Evolutionary conservation across 257 asterid species (phyloP).

Genomic region (Penstemon newberryi): DNA sequence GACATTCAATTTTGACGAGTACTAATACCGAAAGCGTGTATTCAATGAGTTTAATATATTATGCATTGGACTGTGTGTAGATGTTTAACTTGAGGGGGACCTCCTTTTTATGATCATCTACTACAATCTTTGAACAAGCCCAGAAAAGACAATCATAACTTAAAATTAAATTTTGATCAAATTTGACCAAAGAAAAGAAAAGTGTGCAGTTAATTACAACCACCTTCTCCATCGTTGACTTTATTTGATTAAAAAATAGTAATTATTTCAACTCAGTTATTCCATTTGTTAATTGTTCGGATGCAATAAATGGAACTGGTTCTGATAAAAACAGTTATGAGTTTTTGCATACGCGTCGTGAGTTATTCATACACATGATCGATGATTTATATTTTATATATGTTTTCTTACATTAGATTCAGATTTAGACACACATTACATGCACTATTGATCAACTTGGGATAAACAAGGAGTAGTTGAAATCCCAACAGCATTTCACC

Average conservation of each 20-base stretch:
- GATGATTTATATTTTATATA: too few relatives aligned
- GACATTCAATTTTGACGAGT: too few relatives aligned
- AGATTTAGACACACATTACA: too few relatives aligned
- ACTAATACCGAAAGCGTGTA: too few relatives aligned
- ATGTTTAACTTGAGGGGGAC: conserved; percentile 23
- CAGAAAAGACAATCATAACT: conserved; percentile 21
- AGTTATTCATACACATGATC: too few relatives aligned
- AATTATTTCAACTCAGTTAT: neutral
- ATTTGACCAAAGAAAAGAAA: neutral
- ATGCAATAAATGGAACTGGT: conserved; percentile 37
- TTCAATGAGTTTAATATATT: neutral
- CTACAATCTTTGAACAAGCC: conserved; percentile 26
- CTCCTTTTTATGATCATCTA: conserved; percentile 9
- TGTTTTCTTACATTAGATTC: too few relatives aligned
- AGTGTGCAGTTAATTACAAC: conserved; percentile 26
- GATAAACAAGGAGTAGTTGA: conserved; percentile 28
- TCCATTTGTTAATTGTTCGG: neutral
- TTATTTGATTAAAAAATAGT: neutral
- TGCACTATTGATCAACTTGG: conserved; percentile 1
- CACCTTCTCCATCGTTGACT: conserved; percentile 42
- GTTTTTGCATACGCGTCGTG: too few relatives aligned
- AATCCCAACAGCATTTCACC: conserved; percentile 40
- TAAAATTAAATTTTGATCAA: conserved; percentile 20
- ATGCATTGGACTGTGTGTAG: conserved; percentile 33
- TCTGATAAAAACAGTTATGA: neutral